A percentile compares a stretch with the other conserved stretches of the same genome.
phyloP scores from a whole-genome alignment of 2,329 filamentous ascomycete genomes.

The Fusarium continuum region DNA sequence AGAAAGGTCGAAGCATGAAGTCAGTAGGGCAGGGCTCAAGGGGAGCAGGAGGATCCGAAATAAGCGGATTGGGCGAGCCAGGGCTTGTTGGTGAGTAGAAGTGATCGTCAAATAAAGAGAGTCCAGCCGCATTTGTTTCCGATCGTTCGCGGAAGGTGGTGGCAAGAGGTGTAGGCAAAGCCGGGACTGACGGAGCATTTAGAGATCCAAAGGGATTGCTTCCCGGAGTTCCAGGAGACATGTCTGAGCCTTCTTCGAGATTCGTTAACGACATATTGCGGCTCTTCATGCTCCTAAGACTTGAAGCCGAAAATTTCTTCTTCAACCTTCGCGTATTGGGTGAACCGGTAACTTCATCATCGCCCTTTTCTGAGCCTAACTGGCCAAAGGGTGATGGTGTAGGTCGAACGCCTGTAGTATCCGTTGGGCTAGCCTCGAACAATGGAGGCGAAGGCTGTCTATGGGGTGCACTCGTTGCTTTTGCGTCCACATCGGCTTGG shows the following conservation, averaged over 20 bases:
- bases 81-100: slow-evolving; percentile 75
- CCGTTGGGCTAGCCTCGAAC: slow-evolving; percentile 43
- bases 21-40: slow-evolving; percentile 93
- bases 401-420: slow-evolving; percentile 33
- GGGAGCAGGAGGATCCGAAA: slow-evolving; percentile 73
- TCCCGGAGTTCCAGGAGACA: slow-evolving; percentile 78
- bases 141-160: slow-evolving; percentile 68
- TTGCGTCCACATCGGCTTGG: slow-evolving; percentile 4
- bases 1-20: slow-evolving; percentile 91
- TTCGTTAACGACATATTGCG: slow-evolving; percentile 76
- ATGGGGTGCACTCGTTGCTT: slow-evolving; percentile 15
- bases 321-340: slow-evolving; percentile 61
- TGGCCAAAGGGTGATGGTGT: slow-evolving; percentile 48
- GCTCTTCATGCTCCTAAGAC: slow-evolving; percentile 74
- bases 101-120: slow-evolving; percentile 85
- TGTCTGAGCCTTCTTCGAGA: slow-evolving; percentile 69
- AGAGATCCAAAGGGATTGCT: slow-evolving; percentile 71
- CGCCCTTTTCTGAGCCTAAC: slow-evolving; percentile 46
- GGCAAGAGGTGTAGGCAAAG: slow-evolving; percentile 73
- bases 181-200: slow-evolving; percentile 62
- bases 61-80: slow-evolving; percentile 71
- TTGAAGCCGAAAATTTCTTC: slow-evolving; percentile 77
- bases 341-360: slow-evolving; percentile 59
- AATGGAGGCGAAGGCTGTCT: slow-evolving; percentile 42
- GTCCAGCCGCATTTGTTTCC: slow-evolving; percentile 66